phyloP scores from a whole-genome alignment of 179 eudicot species.

The Drosera spatulata region DNA sequence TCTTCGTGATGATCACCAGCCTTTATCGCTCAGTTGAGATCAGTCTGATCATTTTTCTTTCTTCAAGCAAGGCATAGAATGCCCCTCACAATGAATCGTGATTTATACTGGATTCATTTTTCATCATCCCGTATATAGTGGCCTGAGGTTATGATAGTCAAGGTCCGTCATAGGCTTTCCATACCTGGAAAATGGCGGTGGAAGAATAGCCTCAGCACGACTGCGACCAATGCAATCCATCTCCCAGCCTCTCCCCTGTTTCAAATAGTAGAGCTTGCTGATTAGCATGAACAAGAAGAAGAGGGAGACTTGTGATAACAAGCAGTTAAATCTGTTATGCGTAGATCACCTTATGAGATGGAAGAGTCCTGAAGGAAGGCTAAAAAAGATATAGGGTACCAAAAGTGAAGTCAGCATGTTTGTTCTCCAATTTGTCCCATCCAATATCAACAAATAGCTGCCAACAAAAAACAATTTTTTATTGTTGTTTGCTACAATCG shows the following conservation, averaged over 20 bases:
- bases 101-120: no score
- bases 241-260: constrained; percentile 68
- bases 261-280: not conserved
- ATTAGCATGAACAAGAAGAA: not conserved
- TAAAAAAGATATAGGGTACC: constrained; percentile 71
- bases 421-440: constrained; percentile 71
- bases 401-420: constrained; percentile 69
- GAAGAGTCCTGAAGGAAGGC: constrained; percentile 49
- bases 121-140: no score
- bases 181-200: constrained; percentile 52
- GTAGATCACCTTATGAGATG: constrained; percentile 33
- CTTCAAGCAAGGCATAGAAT: no score
- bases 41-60: no score
- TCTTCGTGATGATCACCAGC: no score
- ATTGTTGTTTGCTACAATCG: not conserved
- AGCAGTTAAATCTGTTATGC: not conserved
- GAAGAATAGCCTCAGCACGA: constrained; percentile 66
- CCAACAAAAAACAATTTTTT: constrained; percentile 4
- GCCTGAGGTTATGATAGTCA: no score
- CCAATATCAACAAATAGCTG: constrained; percentile 70
- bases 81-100: no score
- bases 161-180: not conserved
- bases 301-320: not conserved
- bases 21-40: no score
- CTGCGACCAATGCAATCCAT: constrained; percentile 69